These are phyloP conservation scores for Larix sibirica DNA, from an alignment of 83 land plant genomes.

Conservation along the genomic window DNA sequence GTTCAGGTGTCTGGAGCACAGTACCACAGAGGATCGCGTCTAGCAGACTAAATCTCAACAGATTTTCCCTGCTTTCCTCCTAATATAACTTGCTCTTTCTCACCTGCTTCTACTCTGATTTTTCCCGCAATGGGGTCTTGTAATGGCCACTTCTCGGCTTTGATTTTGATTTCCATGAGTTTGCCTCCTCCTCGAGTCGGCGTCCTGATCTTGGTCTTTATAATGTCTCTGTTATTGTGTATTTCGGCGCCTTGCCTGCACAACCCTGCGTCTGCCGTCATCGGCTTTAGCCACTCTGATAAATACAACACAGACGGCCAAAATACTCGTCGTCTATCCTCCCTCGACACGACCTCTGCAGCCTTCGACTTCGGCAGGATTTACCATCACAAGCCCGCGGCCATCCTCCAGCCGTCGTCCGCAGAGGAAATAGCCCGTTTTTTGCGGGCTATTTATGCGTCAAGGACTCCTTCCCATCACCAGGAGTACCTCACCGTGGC, in stretches of 20 bases:
- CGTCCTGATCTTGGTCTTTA: neutral
- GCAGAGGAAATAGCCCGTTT: constrained; percentile 32
- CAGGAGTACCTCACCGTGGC: constrained; percentile 29
- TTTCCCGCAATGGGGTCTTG: too few species aligned
- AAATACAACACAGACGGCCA: too few species aligned
- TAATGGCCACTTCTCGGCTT: too few species aligned
- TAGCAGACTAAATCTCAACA: constrained; percentile 2
- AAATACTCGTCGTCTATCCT: neutral
- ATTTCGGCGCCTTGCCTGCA: constrained; percentile 23
- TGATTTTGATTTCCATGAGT: constrained; percentile 4
- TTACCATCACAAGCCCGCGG: constrained; percentile 28
- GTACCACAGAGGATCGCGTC: neutral
- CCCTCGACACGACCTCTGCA: constrained; percentile 16
- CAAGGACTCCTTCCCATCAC: constrained; percentile 9
- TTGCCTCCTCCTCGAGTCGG: too few species aligned
- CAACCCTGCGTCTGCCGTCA: constrained; percentile 16
- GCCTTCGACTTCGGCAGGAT: constrained; percentile 54
- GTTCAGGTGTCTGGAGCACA: constrained; percentile 6
- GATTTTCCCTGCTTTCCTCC: too few species aligned
- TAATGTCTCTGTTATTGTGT: neutral
- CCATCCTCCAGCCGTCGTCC: constrained; percentile 46
- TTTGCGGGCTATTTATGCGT: constrained; percentile 21
- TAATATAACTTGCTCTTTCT: too few species aligned
- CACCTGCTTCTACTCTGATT: too few species aligned
- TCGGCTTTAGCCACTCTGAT: neutral